These are phyloP conservation scores for Cubamyces sp. DNA, from an alignment of 768 basidiomycete genomes.

Conservation along the genomic window DNA sequence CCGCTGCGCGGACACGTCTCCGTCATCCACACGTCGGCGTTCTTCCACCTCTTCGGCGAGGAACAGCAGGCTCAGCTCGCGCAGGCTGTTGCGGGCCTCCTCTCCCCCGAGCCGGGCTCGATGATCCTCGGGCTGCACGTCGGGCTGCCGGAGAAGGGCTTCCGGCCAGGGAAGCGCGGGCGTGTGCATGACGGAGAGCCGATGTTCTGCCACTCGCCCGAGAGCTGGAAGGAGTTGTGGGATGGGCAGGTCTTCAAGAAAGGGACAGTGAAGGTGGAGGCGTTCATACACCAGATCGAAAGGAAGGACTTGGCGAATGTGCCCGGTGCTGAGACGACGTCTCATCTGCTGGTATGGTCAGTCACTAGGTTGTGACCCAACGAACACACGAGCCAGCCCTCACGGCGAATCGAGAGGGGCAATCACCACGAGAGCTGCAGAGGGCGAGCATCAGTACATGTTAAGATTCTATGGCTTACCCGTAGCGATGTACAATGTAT, in stretches of 20 bases:
- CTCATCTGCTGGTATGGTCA: slow-evolving; percentile 17
- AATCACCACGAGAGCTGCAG: too few species aligned
- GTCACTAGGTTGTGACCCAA: slow-evolving; percentile 14
- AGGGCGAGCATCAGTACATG: too few species aligned
- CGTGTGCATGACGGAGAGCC: neutral
- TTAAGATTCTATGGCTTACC: too few species aligned
- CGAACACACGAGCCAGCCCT: too few species aligned
- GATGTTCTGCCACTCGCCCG: slow-evolving; percentile 41
- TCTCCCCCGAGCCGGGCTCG: slow-evolving; percentile 46
- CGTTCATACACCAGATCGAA: slow-evolving; percentile 15
- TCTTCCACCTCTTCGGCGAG: slow-evolving; percentile 53
- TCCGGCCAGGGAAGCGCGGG: neutral
- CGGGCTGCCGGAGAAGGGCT: slow-evolving; percentile 38
- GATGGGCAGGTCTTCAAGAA: slow-evolving; percentile 40
- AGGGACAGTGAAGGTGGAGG: slow-evolving; percentile 37
- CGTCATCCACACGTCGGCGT: slow-evolving; percentile 50
- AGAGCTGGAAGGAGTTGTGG: slow-evolving; percentile 44
- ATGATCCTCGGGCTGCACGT: slow-evolving; percentile 48
- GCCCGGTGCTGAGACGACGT: neutral
- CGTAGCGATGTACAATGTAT: too few species aligned
- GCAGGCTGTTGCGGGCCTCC: slow-evolving; percentile 41
- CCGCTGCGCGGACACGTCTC: slow-evolving; percentile 51
- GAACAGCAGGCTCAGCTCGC: slow-evolving; percentile 44
- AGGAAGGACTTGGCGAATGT: neutral
- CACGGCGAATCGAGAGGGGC: too few species aligned